A percentile compares a stretch with the other conserved stretches of the same genome.
Conservation (phyloP, 108 stramenopile genomes). For the Skeletonema grethae region DNA sequence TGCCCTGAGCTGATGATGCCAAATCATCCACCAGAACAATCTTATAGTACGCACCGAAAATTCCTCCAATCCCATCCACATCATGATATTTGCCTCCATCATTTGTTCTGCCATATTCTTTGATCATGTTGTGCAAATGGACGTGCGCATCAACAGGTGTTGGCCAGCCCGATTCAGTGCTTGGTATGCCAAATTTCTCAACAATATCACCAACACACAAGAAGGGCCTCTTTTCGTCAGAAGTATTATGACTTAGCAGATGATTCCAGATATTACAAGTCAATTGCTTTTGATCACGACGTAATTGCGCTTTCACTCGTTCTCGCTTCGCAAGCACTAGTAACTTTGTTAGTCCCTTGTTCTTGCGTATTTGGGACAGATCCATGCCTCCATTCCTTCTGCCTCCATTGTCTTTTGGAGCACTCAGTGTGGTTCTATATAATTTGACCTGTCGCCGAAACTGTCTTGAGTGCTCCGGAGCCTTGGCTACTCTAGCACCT, state of each 20-base stretch:
- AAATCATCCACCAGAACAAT: background rate
- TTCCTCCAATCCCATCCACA: conserved; percentile 25
- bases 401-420: conserved; percentile 1
- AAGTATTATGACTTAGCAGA: conserved; percentile 5
- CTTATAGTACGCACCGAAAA: conserved; percentile 10
- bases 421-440: conserved; percentile 41
- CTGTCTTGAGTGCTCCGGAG: conserved; percentile 74
- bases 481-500: conserved; percentile 54
- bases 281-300: conserved; percentile 29
- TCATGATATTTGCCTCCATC: conserved; percentile 13
- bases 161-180: conserved; percentile 22
- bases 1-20: background rate
- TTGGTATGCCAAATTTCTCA: conserved; percentile 20
- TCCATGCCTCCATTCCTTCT: conserved; percentile 28
- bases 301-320: conserved; percentile 36
- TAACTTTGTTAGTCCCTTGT: conserved; percentile 62
- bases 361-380: conserved; percentile 46
- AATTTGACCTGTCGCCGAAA: conserved; percentile 67
- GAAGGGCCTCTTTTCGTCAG: background rate
- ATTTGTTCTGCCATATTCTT: background rate
- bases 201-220: conserved; percentile 28
- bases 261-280: conserved; percentile 17
- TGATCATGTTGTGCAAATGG: conserved; percentile 38
- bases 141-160: conserved; percentile 38
- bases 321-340: conserved; percentile 74